Percentiles rank a stretch among this genome's conserved stretches.
phyloP scores from a whole-genome alignment of 257 asterid species.

The Mentha longifolia region DNA sequence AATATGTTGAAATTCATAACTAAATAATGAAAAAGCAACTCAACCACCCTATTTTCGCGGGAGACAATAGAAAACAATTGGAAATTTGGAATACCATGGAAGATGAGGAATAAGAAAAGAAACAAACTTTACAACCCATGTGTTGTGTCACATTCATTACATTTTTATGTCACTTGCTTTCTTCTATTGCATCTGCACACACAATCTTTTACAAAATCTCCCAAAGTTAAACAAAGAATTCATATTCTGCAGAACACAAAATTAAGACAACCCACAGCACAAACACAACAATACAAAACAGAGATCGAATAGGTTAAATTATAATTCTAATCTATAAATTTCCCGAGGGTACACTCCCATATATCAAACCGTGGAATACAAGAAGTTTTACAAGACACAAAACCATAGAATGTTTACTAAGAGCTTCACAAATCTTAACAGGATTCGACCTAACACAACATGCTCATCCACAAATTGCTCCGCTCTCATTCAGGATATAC shows the following conservation, averaged over 20 bases:
- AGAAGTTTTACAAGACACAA: conserved; percentile 34
- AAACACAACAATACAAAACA: background rate
- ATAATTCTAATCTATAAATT: conserved; percentile 6
- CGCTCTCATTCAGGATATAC: background rate
- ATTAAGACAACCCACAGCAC: background rate
- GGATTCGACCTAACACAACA: conserved; percentile 13
- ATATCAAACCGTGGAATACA: background rate
- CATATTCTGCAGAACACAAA: background rate
- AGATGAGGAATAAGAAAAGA: too few relatives aligned
- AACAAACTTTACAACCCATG: too few relatives aligned
- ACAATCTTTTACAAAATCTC: background rate
- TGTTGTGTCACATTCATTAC: too few relatives aligned
- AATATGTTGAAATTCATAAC: background rate
- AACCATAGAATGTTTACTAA: conserved; percentile 2
- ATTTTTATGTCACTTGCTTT: too few relatives aligned
- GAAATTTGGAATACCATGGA: too few relatives aligned
- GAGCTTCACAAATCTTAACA: conserved; percentile 18
- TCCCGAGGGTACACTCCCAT: conserved; percentile 34
- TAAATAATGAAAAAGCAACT: background rate
- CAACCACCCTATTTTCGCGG: background rate
- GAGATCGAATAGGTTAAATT: conserved; percentile 5
- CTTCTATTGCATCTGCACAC: too few relatives aligned
- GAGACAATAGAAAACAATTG: too few relatives aligned
- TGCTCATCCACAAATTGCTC: conserved; percentile 3
- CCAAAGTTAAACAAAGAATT: background rate